Percentiles rank a stretch among this genome's conserved stretches.
Evolutionary conservation across 768 basidiomycete species (phyloP).

Genomic region (Rossbeevera mucosa): DNA sequence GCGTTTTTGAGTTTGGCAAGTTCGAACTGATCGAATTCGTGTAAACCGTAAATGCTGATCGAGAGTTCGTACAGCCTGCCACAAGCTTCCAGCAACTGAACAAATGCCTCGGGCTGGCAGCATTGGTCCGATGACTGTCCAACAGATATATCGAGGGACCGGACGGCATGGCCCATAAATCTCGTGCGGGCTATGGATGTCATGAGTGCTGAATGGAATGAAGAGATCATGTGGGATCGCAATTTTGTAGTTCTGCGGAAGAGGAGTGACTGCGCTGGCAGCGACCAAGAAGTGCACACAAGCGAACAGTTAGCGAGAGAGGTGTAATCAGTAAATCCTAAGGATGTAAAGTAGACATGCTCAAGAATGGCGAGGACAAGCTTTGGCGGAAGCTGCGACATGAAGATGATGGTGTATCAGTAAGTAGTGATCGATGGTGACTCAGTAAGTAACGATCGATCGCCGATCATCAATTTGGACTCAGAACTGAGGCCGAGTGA

Average conservation of each 20-base stretch:
- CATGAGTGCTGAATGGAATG: constrained; percentile 16
- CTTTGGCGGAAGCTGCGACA: constrained; percentile 21
- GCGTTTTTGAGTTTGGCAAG: constrained; percentile 24
- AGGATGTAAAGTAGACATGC: constrained; percentile 20
- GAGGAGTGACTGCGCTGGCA: constrained; percentile 27
- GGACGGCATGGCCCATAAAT: constrained; percentile 15
- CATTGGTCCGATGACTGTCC: constrained; percentile 3
- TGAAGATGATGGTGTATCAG: neutral
- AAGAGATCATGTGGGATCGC: neutral
- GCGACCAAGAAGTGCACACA: constrained; percentile 27
- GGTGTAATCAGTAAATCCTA: constrained; percentile 15
- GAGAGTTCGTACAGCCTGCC: constrained; percentile 33
- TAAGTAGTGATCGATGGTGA: neutral
- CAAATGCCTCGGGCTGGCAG: constrained; percentile 11
- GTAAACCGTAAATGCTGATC: constrained; percentile 22
- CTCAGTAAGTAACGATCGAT: too few species aligned
- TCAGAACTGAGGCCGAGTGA: too few species aligned
- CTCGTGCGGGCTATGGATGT: constrained; percentile 13
- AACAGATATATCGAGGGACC: constrained; percentile 22
- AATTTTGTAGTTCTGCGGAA: constrained; percentile 20
- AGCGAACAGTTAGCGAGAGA: constrained; percentile 23
- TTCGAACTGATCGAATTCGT: constrained; percentile 25
- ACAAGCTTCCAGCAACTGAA: constrained; percentile 24
- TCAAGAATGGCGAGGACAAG: constrained; percentile 24
- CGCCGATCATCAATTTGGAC: too few species aligned